phyloP scores from a whole-genome alignment of 2,329 filamentous ascomycete genomes.

The Exophiala dermatitidis region DNA sequence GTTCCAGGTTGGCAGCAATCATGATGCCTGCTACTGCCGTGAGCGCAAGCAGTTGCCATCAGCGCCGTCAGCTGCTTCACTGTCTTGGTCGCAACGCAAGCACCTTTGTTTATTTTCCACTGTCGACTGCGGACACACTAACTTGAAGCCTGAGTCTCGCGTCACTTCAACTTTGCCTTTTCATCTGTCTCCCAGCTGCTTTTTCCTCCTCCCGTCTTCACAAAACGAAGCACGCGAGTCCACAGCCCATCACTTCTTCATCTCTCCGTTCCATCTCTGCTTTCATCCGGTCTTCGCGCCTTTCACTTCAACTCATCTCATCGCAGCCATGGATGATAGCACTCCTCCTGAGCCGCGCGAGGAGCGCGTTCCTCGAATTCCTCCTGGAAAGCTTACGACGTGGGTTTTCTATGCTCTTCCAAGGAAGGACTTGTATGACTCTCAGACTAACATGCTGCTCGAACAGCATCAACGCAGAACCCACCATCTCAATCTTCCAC shows the following conservation, averaged over 20 bases:
- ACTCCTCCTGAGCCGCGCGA: constrained; percentile 13
- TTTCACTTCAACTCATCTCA: not conserved
- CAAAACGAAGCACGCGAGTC: too few species aligned
- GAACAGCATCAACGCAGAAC: constrained; percentile 15
- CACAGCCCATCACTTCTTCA: not conserved
- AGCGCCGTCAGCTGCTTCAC: too few species aligned
- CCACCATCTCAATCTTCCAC: constrained; percentile 21
- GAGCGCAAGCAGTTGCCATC: too few species aligned
- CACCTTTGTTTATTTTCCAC: too few species aligned
- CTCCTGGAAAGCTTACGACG: constrained; percentile 18
- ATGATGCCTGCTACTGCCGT: too few species aligned
- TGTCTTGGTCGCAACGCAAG: too few species aligned
- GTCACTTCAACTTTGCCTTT: too few species aligned
- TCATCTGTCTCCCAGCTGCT: too few species aligned
- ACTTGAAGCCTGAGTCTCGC: too few species aligned
- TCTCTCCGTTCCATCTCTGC: not conserved
- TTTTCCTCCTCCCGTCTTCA: too few species aligned
- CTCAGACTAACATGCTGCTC: not conserved
- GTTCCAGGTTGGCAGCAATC: too few species aligned
- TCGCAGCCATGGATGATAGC: constrained; percentile 14
- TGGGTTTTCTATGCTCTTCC: constrained; percentile 1
- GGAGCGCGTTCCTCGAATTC: constrained; percentile 19
- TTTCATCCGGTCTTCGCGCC: not conserved
- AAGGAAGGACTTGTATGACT: not conserved
- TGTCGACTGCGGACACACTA: too few species aligned